Base-by-base conservation (phyloP, 1,284 basidiomycete genomes). In the Ganoderma sp. region DNA sequence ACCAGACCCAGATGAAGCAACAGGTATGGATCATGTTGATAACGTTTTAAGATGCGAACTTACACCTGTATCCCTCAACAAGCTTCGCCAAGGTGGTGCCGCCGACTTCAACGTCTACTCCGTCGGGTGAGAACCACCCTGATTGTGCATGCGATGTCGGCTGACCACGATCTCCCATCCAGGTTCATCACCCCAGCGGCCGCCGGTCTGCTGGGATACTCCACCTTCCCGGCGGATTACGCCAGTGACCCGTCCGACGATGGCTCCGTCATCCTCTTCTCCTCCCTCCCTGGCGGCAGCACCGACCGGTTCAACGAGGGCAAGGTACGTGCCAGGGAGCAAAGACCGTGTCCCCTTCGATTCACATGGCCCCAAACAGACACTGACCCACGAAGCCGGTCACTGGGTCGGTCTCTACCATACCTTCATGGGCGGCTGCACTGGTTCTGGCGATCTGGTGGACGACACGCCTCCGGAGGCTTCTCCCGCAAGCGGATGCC, bases 351-450 rank as follows among this genome's bases (percentile, higher is more conserved):
- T 10, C 48, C 10, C 22, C 22, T 25, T 52, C 1, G 12, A 10
- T 22, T 28, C 10, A 52, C 2, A 7, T 25, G 48, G 2, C 48
- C 19, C n/a, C 32, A 32, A 9, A 19, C 58, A 84, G 80, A 88
- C 87, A 8, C 75, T 84, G 43, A 85, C 85, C 10, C 87, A 88
- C 74, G 87, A 88, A 75, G 84, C 83, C 60, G 84, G 85, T 41
- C 85, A 86, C 78, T 86, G 84, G 85, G 81, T 86, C 71, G 86
- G 87, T 59, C 80, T 87, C 52, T 87, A 85, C 78, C 87, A 88
- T 75, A 85, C 86, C 52, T 89, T 88, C 80, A 84, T 88, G 74
- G 86, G 85, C 39, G 86, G 87, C 19, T 88, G 86, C 80, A 71
- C 71, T 48, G 80, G 80, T 45, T 65, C 78, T 28, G 87, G 87